Evolutionary conservation across 441 rosid genomes (phyloP), one percentile per base, ranked within the genome.

Genomic region (Theobroma grandiflorum): DNA sequence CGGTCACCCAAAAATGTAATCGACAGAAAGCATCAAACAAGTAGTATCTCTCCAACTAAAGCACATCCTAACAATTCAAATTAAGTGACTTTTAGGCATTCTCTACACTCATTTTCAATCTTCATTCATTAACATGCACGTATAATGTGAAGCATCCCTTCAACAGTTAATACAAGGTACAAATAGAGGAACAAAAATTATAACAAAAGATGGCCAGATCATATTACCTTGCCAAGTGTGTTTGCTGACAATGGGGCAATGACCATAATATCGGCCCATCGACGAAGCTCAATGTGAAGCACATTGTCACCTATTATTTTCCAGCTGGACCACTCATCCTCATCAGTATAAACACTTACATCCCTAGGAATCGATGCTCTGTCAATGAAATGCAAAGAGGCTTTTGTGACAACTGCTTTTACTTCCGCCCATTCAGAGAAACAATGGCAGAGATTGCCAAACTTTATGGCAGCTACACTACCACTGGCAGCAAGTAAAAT

Each of bases 241-340:
- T 95, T 92, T 1, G 97, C 97, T 12, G 96, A 95, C 71, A 94
- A 82, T 6, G 97, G 98, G 58, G 97, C 96, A 77, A 93, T 89
- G 82, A 93, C 94, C 91, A 94, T 82, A 74, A 95, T 85, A 88
- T 95, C 98, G 82, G 98, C 97, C 98, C 97, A 95, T 62, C 91
- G 87, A 58, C 92, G 83, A 70, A 95, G 93, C 80, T 94, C 97
- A 73, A 94, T 94, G 83, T 94, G 98, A 81, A 94, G 94, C 47
- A 95, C 94, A 6, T 75, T 87, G 76, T 94, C 98, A 64, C 99
- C 98, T 50, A 95, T 82, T 79, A 87, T 91, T 0, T 76, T 89
- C 99, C 98, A 94, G 82, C 87, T 82, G 18, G 91, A 86, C 98
- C 96, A 91, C 81, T 95, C 98, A 14, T 95, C 94, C 69, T 90